Evolutionary conservation across 768 basidiomycete species (phyloP).

Genomic region (Hypholoma sublateritium): DNA sequence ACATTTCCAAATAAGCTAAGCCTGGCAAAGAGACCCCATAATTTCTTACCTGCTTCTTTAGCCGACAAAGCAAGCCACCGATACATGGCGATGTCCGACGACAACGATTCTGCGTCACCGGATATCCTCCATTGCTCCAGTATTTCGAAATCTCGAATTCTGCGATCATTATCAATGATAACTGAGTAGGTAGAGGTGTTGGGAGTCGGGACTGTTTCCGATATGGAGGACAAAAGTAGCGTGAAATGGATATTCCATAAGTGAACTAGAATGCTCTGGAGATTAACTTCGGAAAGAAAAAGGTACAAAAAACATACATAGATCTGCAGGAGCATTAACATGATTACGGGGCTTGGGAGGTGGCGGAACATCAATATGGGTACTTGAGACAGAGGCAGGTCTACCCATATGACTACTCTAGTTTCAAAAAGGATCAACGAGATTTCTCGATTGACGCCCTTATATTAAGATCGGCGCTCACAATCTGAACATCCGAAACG

Average conservation of each 20-base stretch:
- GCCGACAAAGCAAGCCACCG: slow-evolving; percentile 41
- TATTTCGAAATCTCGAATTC: slow-evolving; percentile 59
- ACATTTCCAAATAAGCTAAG: neutral
- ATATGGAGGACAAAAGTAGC: slow-evolving; percentile 48
- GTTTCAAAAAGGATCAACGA: too few species aligned
- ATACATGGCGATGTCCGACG: slow-evolving; percentile 34
- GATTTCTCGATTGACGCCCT: too few species aligned
- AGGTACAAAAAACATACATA: too few species aligned
- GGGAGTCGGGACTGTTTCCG: slow-evolving; percentile 50
- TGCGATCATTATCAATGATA: slow-evolving; percentile 58
- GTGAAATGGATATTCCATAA: slow-evolving; percentile 58
- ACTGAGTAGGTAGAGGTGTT: slow-evolving; percentile 50
- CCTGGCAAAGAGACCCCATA: neutral
- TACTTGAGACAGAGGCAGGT: slow-evolving; percentile 52
- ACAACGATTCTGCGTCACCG: slow-evolving; percentile 20
- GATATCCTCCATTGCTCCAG: slow-evolving; percentile 44
- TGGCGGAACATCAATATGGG: slow-evolving; percentile 57
- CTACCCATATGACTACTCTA: slow-evolving; percentile 66
- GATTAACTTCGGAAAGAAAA: too few species aligned
- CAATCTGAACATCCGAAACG: slow-evolving; percentile 58
- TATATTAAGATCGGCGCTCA: slow-evolving; percentile 23
- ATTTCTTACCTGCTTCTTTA: slow-evolving; percentile 49
- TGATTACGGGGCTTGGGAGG: slow-evolving; percentile 32
- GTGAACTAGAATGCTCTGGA: slow-evolving; percentile 38
- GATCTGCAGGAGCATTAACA: neutral